These are phyloP conservation scores for Singerocomus inundabilis DNA, from an alignment of 1,284 basidiomycete species.

Conservation along the genomic window DNA sequence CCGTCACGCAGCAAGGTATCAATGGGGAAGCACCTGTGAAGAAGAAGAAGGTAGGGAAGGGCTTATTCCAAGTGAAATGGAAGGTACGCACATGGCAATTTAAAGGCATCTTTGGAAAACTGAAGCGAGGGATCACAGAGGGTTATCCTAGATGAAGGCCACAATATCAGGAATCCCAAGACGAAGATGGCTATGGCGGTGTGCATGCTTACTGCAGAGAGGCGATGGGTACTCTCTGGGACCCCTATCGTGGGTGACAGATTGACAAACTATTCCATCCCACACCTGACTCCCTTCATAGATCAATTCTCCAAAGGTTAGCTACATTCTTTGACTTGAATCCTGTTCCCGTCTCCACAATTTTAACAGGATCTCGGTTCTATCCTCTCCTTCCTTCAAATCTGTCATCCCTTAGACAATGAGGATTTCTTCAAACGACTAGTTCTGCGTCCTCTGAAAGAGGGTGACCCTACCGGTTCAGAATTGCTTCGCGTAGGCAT, in stretches of 20 bases:
- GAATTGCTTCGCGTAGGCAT: conserved; percentile 65
- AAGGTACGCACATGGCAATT: conserved; percentile 48
- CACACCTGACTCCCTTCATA: conserved; percentile 28
- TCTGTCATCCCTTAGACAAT: conserved; percentile 81
- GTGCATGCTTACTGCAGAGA: conserved; percentile 64
- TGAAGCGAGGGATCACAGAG: conserved; percentile 42
- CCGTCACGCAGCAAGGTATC: conserved; percentile 1
- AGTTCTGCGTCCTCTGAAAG: conserved; percentile 68
- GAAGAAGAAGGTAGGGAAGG: conserved; percentile 60
- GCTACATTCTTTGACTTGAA: neutral
- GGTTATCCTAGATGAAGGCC: conserved; percentile 85
- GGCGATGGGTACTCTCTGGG: conserved; percentile 80
- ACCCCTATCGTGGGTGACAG: conserved; percentile 76
- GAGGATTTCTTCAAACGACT: conserved; percentile 78
- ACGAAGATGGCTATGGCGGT: conserved; percentile 82
- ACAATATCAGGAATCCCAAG: conserved; percentile 80
- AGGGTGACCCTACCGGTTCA: conserved; percentile 62
- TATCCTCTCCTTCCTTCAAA: conserved; percentile 74
- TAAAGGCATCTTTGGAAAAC: neutral
- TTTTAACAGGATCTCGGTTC: conserved; percentile 75
- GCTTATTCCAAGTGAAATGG: conserved; percentile 73
- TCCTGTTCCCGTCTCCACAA: neutral
- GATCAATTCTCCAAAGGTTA: conserved; percentile 78
- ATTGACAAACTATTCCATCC: neutral
- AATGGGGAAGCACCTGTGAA: conserved; percentile 27